A percentile compares a stretch with the other conserved stretches of the same genome.
phyloP scores from a whole-genome alignment of 495 filamentous ascomycete genomes.

The Podospora tetraspora region DNA sequence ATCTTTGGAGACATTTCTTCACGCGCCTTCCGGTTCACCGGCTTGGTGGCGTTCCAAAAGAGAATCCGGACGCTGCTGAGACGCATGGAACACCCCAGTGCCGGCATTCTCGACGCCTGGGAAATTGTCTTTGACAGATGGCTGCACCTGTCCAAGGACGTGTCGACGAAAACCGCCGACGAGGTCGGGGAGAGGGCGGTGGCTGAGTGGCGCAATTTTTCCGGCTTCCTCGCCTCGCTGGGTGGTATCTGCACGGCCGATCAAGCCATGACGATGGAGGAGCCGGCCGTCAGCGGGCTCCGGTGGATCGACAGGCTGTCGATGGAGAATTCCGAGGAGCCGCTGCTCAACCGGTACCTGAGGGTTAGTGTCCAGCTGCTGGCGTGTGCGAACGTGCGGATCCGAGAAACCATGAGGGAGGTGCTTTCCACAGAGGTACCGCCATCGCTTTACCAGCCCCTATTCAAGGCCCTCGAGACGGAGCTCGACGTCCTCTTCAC shows the following conservation, averaged over 20 bases:
- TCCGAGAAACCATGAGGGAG: conserved; percentile 59
- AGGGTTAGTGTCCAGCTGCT: conserved; percentile 57
- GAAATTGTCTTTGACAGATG: conserved; percentile 57
- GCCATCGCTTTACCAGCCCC: conserved; percentile 51
- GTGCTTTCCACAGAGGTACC: conserved; percentile 56
- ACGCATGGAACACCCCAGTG: conserved; percentile 54
- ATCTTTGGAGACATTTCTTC: conserved; percentile 58
- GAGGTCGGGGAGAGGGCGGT: conserved; percentile 49
- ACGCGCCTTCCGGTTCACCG: conserved; percentile 57
- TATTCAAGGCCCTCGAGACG: conserved; percentile 56
- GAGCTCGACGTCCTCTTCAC: conserved; percentile 56
- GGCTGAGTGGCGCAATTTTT: conserved; percentile 61
- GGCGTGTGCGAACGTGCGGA: conserved; percentile 54
- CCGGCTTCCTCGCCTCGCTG: conserved; percentile 59
- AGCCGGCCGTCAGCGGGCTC: conserved; percentile 50
- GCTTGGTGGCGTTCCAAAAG: conserved; percentile 62
- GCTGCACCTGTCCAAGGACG: conserved; percentile 54
- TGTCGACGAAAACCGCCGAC: conserved; percentile 45
- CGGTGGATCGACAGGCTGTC: conserved; percentile 59
- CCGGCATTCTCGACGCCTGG: conserved; percentile 59
- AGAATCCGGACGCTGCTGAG: conserved; percentile 51
- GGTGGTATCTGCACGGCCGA: conserved; percentile 63
- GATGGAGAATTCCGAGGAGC: conserved; percentile 52
- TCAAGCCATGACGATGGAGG: conserved; percentile 47
- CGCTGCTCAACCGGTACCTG: conserved; percentile 54